phyloP scores from a whole-genome alignment of 768 basidiomycete genomes.

The Boletus sp. region DNA sequence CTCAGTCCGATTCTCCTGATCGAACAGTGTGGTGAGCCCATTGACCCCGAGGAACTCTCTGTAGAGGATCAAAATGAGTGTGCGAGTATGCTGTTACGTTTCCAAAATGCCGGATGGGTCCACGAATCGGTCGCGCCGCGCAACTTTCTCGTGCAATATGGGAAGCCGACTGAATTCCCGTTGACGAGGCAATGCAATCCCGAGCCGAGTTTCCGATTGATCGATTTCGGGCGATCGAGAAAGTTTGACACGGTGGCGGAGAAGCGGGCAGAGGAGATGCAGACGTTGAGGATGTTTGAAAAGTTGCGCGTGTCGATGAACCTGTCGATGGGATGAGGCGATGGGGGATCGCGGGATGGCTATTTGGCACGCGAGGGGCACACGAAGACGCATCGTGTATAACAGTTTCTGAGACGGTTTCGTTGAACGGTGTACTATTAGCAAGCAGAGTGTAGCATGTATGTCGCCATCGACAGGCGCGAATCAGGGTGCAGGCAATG shows the following conservation, averaged over 20 bases:
- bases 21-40: constrained; percentile 45
- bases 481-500: too few relatives aligned
- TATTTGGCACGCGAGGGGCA: too few relatives aligned
- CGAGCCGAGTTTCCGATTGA: constrained; percentile 42
- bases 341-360: too few relatives aligned
- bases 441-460: too few relatives aligned
- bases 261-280: constrained; percentile 7
- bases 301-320: neutral
- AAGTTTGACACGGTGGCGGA: neutral
- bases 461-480: too few relatives aligned
- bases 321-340: neutral
- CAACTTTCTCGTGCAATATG: constrained; percentile 45
- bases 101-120: constrained; percentile 38
- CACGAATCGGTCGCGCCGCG: constrained; percentile 43
- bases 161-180: constrained; percentile 36
- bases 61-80: constrained; percentile 43
- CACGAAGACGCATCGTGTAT: too few relatives aligned
- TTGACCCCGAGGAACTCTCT: constrained; percentile 29
- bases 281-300: constrained; percentile 3
- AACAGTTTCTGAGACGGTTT: too few relatives aligned
- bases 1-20: constrained; percentile 45
- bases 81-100: constrained; percentile 37
- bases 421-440: too few relatives aligned
- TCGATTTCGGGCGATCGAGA: constrained; percentile 48
- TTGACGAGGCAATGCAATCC: neutral